Percentiles rank a stretch among this genome's conserved stretches.
phyloP scores from a whole-genome alignment of 1,139 yeast genomes.

The Geotrichum aggregatum region DNA sequence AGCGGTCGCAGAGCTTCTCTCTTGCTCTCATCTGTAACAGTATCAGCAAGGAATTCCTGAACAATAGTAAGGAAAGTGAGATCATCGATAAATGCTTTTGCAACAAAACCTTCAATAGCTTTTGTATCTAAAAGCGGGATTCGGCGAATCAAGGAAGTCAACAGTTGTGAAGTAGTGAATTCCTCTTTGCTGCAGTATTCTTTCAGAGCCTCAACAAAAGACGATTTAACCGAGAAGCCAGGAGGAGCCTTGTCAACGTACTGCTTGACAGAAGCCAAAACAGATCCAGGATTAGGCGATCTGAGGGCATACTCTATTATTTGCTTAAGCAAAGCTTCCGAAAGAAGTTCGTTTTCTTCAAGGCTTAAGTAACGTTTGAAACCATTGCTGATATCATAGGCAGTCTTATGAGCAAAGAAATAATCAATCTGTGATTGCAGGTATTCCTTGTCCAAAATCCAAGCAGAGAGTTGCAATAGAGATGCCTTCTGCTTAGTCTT shows the following conservation, averaged over 20 bases:
- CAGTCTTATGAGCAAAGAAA: neutral
- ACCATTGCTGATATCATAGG: conserved; percentile 8
- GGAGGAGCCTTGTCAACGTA: conserved; percentile 17
- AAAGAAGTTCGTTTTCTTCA: neutral
- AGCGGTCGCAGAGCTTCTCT: conserved; percentile 2
- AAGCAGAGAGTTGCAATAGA: conserved; percentile 11
- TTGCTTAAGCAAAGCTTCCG: conserved; percentile 1
- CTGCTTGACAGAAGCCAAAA: conserved; percentile 10
- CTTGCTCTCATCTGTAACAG: conserved; percentile 2
- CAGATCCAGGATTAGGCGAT: neutral
- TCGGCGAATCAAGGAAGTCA: conserved; percentile 16
- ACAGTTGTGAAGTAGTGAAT: conserved; percentile 17
- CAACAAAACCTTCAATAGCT: conserved; percentile 16
- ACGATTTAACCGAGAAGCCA: conserved; percentile 6
- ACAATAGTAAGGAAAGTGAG: conserved; percentile 20
- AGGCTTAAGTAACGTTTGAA: conserved; percentile 9
- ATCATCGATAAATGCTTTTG: conserved; percentile 19
- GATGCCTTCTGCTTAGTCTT: neutral
- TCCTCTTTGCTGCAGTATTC: conserved; percentile 12
- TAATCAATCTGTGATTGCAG: conserved; percentile 1
- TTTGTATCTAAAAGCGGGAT: conserved; percentile 16
- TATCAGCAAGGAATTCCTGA: conserved; percentile 7
- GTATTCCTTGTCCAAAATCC: conserved; percentile 13
- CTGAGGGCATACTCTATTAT: conserved; percentile 18
- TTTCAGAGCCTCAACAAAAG: conserved; percentile 14